A percentile compares a stretch with the other conserved stretches of the same genome.
phyloP scores from a whole-genome alignment of 495 filamentous ascomycete species.

The Podospora comata region DNA sequence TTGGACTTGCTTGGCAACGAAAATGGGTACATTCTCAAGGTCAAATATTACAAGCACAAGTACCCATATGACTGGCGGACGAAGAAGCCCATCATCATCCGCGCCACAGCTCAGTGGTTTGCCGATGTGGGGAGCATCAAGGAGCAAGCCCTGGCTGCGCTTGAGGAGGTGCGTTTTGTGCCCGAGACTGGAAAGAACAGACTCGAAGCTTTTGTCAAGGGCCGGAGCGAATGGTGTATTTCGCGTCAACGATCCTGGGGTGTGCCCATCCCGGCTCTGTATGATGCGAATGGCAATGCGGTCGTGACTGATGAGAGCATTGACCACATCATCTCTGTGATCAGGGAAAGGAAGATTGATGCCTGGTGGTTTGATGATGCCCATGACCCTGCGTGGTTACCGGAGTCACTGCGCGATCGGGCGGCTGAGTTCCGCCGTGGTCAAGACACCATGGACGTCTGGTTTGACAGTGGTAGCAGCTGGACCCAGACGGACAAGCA shows the following conservation, averaged over 20 bases:
- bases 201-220: conserved; percentile 77
- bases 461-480: conserved; percentile 97
- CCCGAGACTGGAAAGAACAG: conserved; percentile 68
- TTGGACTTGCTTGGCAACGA: conserved; percentile 53
- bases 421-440: conserved; percentile 61
- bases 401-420: conserved; percentile 47
- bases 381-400: conserved; percentile 72
- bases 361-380: conserved; percentile 87
- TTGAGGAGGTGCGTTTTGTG: conserved; percentile 72
- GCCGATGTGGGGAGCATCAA: conserved; percentile 85
- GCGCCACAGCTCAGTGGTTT: conserved; percentile 97
- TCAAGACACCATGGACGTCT: conserved; percentile 98
- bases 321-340: conserved; percentile 75
- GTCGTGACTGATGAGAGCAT: conserved; percentile 75
- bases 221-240: conserved; percentile 95
- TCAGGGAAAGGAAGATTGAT: conserved; percentile 74
- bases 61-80: conserved; percentile 98
- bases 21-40: conserved; percentile 54
- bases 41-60: conserved; percentile 75
- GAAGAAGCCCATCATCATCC: conserved; percentile 82
- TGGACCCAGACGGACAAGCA: conserved; percentile 67
- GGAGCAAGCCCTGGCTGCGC: conserved; percentile 58
- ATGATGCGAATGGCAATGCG: conserved; percentile 65
- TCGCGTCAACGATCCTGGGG: conserved; percentile 98
- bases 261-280: conserved; percentile 90